phyloP scores from a whole-genome alignment of 768 basidiomycete genomes.

The Astraeus odoratus region DNA sequence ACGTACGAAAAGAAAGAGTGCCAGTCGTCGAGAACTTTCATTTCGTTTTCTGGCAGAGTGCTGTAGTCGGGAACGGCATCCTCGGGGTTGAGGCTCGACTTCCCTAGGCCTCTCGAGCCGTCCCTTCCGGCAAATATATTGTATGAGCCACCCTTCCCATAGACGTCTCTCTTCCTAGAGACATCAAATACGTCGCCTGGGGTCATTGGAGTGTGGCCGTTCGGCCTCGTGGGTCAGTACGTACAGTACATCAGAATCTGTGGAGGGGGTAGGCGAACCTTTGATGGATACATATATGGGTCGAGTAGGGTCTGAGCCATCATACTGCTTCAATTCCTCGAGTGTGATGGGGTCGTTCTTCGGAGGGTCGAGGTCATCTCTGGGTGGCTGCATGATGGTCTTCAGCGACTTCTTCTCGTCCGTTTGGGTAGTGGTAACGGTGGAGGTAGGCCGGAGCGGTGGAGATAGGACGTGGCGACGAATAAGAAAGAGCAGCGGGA shows the following conservation, averaged over 20 bases:
- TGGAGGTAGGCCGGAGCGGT: conserved; percentile 1
- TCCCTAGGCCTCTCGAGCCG: conserved; percentile 81
- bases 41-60: conserved; percentile 59
- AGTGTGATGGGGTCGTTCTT: conserved; percentile 74
- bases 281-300: conserved; percentile 94
- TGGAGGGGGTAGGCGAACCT: conserved; percentile 53
- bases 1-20: conserved; percentile 80
- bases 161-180: conserved; percentile 75
- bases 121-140: conserved; percentile 92
- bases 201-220: neutral
- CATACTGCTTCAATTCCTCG: conserved; percentile 58
- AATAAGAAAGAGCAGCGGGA: conserved; percentile 27
- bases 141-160: conserved; percentile 76
- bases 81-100: conserved; percentile 79
- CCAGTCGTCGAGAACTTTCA: conserved; percentile 86
- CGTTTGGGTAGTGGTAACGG: conserved; percentile 10
- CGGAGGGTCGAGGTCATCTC: conserved; percentile 56
- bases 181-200: conserved; percentile 90
- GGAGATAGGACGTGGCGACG: conserved; percentile 5
- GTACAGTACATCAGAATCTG: conserved; percentile 54
- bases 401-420: conserved; percentile 33
- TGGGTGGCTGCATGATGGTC: conserved; percentile 67
- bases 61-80: conserved; percentile 89
- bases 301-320: conserved; percentile 56
- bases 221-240: conserved; percentile 1